A percentile compares a stretch with the other conserved stretches of the same genome.
phyloP scores from a whole-genome alignment of 345 rosid species.

The Eucalyptus pauciflora region DNA sequence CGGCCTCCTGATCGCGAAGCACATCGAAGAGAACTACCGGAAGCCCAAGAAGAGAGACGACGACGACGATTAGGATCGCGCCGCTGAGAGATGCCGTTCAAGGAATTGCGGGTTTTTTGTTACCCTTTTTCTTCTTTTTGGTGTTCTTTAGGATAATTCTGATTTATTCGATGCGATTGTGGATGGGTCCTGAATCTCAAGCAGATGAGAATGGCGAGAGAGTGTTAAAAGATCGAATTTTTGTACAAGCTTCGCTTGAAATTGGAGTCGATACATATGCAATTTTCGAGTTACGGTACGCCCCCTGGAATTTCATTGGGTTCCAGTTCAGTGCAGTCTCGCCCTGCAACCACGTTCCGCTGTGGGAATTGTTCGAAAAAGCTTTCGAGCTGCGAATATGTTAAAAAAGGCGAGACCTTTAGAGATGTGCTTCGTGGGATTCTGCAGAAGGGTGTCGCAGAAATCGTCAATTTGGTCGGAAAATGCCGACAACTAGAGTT shows the following conservation, averaged over 20 bases:
- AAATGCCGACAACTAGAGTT: not conserved
- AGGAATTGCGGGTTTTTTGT: not conserved
- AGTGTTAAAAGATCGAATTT: not conserved
- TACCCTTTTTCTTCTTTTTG: not conserved
- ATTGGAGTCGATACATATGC: not conserved
- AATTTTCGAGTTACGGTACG: not conserved
- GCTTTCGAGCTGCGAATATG: not conserved
- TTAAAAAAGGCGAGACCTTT: not conserved
- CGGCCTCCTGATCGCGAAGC: conserved; percentile 32
- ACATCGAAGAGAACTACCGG: conserved; percentile 52
- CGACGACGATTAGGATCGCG: not conserved
- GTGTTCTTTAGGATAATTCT: not conserved
- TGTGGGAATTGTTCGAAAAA: too few relatives aligned
- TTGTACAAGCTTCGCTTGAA: not conserved
- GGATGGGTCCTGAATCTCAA: not conserved
- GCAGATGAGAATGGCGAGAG: not conserved
- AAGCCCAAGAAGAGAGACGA: conserved; percentile 21
- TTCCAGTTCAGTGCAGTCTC: not conserved
- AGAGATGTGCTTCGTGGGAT: not conserved
- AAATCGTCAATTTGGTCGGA: not conserved
- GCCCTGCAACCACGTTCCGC: not conserved
- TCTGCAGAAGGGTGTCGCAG: not conserved
- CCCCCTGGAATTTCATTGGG: not conserved
- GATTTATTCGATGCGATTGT: not conserved
- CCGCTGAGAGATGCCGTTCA: not conserved